Evolutionary conservation across 1,284 basidiomycete genomes (phyloP), one percentile per base, ranked within the genome.

Genomic region (Cryptococcus sp.): DNA sequence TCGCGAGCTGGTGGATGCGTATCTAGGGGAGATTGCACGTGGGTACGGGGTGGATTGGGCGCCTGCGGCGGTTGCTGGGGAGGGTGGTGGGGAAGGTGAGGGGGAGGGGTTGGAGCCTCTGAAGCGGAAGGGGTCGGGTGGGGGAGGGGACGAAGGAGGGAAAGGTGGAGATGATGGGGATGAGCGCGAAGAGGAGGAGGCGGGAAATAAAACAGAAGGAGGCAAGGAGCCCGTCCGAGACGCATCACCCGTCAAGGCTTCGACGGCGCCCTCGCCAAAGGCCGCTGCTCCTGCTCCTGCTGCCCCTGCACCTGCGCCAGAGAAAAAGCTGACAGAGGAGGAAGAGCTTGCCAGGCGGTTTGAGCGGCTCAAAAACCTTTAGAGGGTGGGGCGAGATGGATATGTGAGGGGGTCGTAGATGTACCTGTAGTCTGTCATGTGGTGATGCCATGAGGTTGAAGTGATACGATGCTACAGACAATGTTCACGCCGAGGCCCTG

Each of bases 11-110:
- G 90, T 97, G 11, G 87, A 95, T 68, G 86, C 84, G n/a, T 94
- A 94, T 74, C 80, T 94, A 13, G 76, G 79, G 43, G 92, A 95
- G 75, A 95, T 96, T 60, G 88, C 91, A 1, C 89, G 85, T 71
- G 91, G 87, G 2, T 96, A 95, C 67, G 83, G 84, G 2, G 82
- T 93, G n/a, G 75, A 82, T 46, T 94, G 88, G 87, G 70, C 79
- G 1, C 78, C 85, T 28, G 64, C 72, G 77, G 21, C 51, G 8
- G 47, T 53, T 3, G 39, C 53, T 12, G 50, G 13, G 9, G 46
- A 39, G 9, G 53, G 42, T 15, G 46, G 21, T n/a, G 46, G 24
- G 24, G 55, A 54, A 35, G 52, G 45, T 6, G 52, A 52, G 21
- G 59, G 46, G 40, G 52, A 43, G 48, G 57, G 60, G 47, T 44